Base-by-base conservation (phyloP, 352 stramenopile genomes). In the Pythium graminicola region DNA sequence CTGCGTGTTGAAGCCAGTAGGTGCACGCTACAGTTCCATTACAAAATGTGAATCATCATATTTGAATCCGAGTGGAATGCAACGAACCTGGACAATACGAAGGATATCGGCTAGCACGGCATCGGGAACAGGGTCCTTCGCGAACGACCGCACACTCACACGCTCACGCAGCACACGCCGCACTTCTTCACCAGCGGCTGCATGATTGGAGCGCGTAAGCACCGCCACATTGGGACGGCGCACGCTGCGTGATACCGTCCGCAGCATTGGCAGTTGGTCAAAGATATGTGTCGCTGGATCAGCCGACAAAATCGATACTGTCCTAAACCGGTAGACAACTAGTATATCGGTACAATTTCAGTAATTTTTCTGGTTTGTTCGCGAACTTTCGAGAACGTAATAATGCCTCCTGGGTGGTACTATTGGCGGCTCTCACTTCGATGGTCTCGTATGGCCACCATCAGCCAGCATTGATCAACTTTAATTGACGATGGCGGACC, bases 1-100 rank as follows among this genome's bases (percentile, higher is more conserved):
- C 57, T 89, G 75, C 38, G 69, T 77, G 53, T 95, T 95, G 57
- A 93, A 91, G 6, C 78, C 73, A n/a, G 66, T 86, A 1, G 84
- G 84, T 3, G 80, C 78, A 45, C 76, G 68, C 79, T 89, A 29
- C 20, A 42, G 16, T 13, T 39, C 4, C 13, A 47, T 48, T 33
- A 8, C 9, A 8, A 44, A n/a, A n/a, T n/a, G n/a, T n/a, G 16
- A 41, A 45, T 26, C 39, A 9, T 14, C 39, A 27, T 45, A 6
- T 27, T 26, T 8, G 19, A 45, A n/a, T n/a, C n/a, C n/a, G n/a
- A n/a, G n/a, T n/a, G n/a, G n/a, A n/a, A 45, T 17, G 8, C 14
- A 13, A 19, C 26, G 20, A 31, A 54, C 75, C 73, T 85, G 70
- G n/a, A 81, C 85, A 31, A 89, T 65, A 13, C 64, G 60, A 11